Conservation (phyloP, 1,284 basidiomycete species). For the Rhizopogon parksii region DNA sequence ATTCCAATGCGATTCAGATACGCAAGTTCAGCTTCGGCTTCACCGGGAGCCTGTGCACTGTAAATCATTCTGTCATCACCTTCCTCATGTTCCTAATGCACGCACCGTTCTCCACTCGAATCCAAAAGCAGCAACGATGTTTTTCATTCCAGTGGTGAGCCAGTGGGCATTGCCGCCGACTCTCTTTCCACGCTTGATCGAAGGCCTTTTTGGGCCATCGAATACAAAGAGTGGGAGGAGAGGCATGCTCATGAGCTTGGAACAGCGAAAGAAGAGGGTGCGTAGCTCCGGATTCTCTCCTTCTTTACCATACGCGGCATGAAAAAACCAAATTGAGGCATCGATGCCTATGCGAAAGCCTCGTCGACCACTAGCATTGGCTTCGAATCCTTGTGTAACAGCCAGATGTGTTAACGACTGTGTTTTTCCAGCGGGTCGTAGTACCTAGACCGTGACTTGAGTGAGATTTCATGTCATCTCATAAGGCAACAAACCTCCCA, state of each 20-base stretch:
- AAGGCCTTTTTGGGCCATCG: slow-evolving; percentile 83
- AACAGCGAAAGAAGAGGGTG: slow-evolving; percentile 70
- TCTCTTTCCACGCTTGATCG: slow-evolving; percentile 73
- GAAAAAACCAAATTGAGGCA: slow-evolving; percentile 79
- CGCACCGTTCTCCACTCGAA: slow-evolving; percentile 78
- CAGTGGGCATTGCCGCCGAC: slow-evolving; percentile 59
- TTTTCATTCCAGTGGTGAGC: slow-evolving; percentile 65
- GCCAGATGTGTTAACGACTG: slow-evolving; percentile 66
- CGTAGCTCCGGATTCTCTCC: slow-evolving; percentile 75
- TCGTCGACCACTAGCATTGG: slow-evolving; percentile 48
- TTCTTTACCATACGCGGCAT: slow-evolving; percentile 64
- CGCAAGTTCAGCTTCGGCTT: slow-evolving; percentile 95
- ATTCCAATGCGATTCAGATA: slow-evolving; percentile 74
- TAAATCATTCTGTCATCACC: background rate
- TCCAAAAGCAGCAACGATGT: slow-evolving; percentile 82
- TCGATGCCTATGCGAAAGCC: slow-evolving; percentile 73
- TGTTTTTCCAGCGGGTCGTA: slow-evolving; percentile 53
- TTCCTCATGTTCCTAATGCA: slow-evolving; percentile 5
- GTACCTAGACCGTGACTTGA: slow-evolving; percentile 35
- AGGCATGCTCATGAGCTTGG: slow-evolving; percentile 68
- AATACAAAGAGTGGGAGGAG: slow-evolving; percentile 91
- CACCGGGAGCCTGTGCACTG: slow-evolving; percentile 71
- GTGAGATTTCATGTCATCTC: accelerated
- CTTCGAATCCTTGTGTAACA: slow-evolving; percentile 62
- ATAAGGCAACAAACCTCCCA: slow-evolving; percentile 30